Percentiles rank a stretch among this genome's conserved stretches.
Evolutionary conservation across 306 rosid species (phyloP).

Genomic region (Pachyrhizus erosus): DNA sequence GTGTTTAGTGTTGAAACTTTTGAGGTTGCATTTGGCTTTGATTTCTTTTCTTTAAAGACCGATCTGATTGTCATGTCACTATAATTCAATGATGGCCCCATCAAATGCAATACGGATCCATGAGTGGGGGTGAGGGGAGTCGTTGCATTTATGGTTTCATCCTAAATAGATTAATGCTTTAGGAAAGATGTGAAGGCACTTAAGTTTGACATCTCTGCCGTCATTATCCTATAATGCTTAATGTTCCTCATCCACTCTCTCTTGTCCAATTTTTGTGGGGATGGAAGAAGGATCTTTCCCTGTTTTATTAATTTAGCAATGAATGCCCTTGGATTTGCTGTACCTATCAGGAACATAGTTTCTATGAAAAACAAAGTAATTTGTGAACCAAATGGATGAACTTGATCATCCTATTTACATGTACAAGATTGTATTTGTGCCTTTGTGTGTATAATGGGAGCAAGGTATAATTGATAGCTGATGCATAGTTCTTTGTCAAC

Average conservation of each 20-base stretch:
- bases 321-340: slow-evolving; percentile 5
- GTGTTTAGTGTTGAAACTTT: not conserved
- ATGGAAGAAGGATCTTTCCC: not conserved
- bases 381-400: slow-evolving; percentile 3
- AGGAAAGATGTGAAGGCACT: not conserved
- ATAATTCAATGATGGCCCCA: not conserved
- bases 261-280: not conserved
- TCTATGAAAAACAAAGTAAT: not conserved
- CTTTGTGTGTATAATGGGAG: not conserved
- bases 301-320: not conserved
- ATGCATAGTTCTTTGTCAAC: not conserved
- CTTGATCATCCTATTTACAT: not conserved
- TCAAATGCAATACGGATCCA: not conserved
- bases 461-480: not conserved
- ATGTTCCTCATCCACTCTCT: not conserved
- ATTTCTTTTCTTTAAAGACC: not conserved
- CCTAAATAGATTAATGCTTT: not conserved
- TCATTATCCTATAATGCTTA: not conserved
- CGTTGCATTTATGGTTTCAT: too few relatives aligned
- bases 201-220: not conserved
- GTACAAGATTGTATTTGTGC: not conserved
- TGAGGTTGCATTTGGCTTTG: not conserved
- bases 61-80: not conserved
- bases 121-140: not conserved
- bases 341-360: not conserved